Evolutionary conservation across 1,284 basidiomycete species (phyloP), one percentile per base, ranked within the genome.

Genomic region (Sutorius eximius): DNA sequence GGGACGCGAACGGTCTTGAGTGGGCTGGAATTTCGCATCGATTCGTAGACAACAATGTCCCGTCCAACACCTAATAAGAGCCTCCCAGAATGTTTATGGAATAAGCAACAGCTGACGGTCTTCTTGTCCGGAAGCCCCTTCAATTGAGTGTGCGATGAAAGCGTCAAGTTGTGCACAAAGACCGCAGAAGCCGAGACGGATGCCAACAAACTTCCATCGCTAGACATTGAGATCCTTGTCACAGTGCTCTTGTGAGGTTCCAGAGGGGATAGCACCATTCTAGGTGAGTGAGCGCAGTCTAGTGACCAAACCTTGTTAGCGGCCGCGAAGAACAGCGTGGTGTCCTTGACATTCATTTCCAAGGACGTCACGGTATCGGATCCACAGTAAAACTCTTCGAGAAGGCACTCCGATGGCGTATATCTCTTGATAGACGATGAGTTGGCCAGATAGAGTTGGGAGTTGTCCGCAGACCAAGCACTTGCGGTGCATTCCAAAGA

Each of bases 41-140:
- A 80, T 60, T 90, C 87, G 57, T 83, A 90, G 18, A 88, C 71
- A 18, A 82, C 60, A 5, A 90, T 59, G 44, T 82, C 77, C 42
- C 73, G 73, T 0, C 78, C 81, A n/a, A 76, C 64, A 5, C 77
- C 79, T 9, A 89, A 68, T 4, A 90, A 71, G 20, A 89, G 74
- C 38, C 77, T 75, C 12, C 79, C 79, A 1, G 75, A 70, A 65
- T 87, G 82, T 10, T 78, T 74, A 60, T 88, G 85, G 61, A 89
- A 89, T 15, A 72, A 66, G 52, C 81, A 83, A 6, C 79, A 72
- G 0, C 71, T 72, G 43, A 83, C 72, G 34, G 62, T 53, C 43
- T 71, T 71, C 5, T 62, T 64, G 15, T 68, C 62, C 0, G 78
- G 73, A 3, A 86, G 67, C 2, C 85, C 83, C 27, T 79, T 77